Percentiles rank a stretch among this genome's conserved stretches.
Conservation (phyloP, 1,284 basidiomycete genomes). For the Tilletia horrida region DNA sequence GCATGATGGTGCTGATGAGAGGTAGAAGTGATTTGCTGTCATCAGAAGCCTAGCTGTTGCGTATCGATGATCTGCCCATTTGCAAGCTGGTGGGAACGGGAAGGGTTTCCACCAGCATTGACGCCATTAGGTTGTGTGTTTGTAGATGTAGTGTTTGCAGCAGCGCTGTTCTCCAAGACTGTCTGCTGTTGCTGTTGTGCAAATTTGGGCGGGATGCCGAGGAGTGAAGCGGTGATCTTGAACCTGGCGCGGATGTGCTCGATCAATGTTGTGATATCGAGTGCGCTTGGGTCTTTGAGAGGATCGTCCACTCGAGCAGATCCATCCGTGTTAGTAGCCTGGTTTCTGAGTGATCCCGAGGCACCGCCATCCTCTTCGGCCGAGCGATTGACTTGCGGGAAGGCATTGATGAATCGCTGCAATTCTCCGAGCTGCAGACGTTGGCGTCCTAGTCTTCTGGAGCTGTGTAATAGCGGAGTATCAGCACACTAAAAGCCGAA, state of each 20-base stretch:
- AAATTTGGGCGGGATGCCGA: conserved; percentile 68
- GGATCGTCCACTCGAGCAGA: background rate
- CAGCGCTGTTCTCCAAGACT: background rate
- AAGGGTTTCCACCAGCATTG: background rate
- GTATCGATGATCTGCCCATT: conserved; percentile 10
- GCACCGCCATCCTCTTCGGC: conserved; percentile 51
- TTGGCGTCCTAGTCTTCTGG: conserved; percentile 57
- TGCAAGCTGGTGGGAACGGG: background rate
- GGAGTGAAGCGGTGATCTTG: conserved; percentile 73
- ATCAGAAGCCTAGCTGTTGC: conserved; percentile 2
- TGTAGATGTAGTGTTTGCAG: background rate
- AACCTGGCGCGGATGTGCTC: conserved; percentile 83
- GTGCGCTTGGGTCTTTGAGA: conserved; percentile 37
- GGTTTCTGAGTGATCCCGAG: conserved; percentile 18
- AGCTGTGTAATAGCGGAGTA: conserved; percentile 17
- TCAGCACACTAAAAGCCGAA: background rate
- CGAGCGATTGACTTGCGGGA: conserved; percentile 60
- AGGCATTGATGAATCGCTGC: conserved; percentile 66
- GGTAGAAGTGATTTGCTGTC: too few species aligned
- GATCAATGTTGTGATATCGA: conserved; percentile 73
- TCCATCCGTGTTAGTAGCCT: conserved; percentile 14
- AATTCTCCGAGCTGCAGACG: conserved; percentile 67
- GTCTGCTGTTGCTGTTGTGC: conserved; percentile 13
- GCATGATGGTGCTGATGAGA: too few species aligned
- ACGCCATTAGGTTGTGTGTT: background rate